Evolutionary conservation across 129 eudicot species (phyloP), one percentile per base, ranked within the genome.

Genomic region (Saposhnikovia divaricata): DNA sequence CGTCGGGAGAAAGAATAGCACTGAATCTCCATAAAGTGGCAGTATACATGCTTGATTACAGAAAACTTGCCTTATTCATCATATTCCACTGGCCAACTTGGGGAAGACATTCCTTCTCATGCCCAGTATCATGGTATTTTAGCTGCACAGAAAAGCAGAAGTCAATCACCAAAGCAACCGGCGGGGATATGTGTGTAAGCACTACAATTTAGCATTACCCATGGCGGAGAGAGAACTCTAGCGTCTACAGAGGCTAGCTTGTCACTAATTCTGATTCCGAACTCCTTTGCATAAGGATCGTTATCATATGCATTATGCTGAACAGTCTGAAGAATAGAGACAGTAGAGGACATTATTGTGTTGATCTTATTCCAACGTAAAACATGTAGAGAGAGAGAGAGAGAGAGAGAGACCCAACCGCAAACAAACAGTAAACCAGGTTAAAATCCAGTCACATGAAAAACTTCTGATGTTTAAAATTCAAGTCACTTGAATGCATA

Each of bases 51-150:
- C 75, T 71, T 37, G 28, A 39, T 21, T 72, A 7, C 15, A 42
- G 28, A 42, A 66, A 73, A 19, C 59, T 78, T 70, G 90, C 99
- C 87, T 96, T 96, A 71, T 96, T 92, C 98, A 89, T 96, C 99
- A 96, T 96, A 75, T 96, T 96, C 99, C 99, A 96, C 76, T 92
- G 97, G 28, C 99, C 99, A 78, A 90, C 96, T 83, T 90, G 93
- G 18, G 99, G 99, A 37, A 92, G 86, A 71, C 94, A 90, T 70
- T 96, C 96, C 87, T 89, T 96, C 86, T 96, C 99, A 59, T 93
- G 88, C 23, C 99, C 99, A 0, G 91, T 86, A 55, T 96, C 99
- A 80, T 96, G 99, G 82, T 96, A 96, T 69, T 96, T 96, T 75
- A 96, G 99, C 99, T 92, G 85, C 44, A 81, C 34, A 69, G 74